phyloP scores from a whole-genome alignment of 169 alveolate species.

The Plasmodium yoelii region DNA sequence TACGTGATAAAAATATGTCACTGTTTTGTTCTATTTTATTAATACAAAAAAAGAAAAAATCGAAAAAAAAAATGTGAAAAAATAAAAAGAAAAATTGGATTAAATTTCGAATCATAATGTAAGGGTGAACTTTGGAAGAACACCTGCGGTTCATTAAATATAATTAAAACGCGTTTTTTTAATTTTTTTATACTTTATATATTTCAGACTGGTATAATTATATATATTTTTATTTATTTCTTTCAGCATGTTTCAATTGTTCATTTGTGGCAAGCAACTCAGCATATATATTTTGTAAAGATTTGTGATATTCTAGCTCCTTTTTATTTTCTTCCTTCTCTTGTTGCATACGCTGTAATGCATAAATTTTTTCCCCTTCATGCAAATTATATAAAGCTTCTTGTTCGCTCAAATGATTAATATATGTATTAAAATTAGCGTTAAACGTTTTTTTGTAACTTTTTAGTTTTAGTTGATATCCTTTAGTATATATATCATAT shows the following conservation, averaged over 20 bases:
- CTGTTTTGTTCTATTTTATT: too few relatives aligned
- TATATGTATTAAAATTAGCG: constrained; percentile 16
- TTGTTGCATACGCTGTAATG: constrained; percentile 48
- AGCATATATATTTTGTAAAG: constrained; percentile 74
- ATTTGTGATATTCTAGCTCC: constrained; percentile 75
- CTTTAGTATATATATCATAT: constrained; percentile 54
- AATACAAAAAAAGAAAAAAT: too few relatives aligned
- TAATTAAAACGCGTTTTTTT: too few relatives aligned
- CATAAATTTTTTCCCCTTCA: constrained; percentile 55
- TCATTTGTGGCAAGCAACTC: constrained; percentile 28
- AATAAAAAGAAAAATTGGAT: too few relatives aligned
- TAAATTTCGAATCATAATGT: too few relatives aligned
- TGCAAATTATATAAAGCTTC: constrained; percentile 52
- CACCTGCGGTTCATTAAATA: too few relatives aligned
- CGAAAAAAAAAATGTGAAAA: too few relatives aligned
- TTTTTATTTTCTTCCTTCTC: constrained; percentile 54
- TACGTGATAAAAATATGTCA: too few relatives aligned
- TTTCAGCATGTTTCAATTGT: neutral
- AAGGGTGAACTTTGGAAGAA: too few relatives aligned
- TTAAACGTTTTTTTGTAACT: constrained; percentile 75
- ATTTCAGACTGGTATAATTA: too few relatives aligned
- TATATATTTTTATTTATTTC: too few relatives aligned
- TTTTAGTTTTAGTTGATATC: constrained; percentile 54
- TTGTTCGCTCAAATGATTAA: constrained; percentile 35
- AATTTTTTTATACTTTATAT: too few relatives aligned